Conservation (phyloP, 306 rosid genomes). For the Senna siamea region DNA sequence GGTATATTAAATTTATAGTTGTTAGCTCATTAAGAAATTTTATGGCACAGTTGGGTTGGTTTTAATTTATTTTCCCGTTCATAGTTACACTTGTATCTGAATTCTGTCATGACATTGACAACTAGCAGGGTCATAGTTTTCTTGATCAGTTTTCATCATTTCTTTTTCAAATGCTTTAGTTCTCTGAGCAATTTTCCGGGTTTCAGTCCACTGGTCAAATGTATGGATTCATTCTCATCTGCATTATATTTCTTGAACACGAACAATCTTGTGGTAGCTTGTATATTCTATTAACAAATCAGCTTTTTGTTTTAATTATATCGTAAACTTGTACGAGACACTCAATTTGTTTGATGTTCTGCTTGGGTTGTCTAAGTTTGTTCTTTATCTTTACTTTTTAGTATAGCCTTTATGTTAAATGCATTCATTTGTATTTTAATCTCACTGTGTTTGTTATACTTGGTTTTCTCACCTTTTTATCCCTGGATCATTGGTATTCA, state of each 20-base stretch:
- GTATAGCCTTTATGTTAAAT: slow-evolving; percentile 33
- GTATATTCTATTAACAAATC: not conserved
- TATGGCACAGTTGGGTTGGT: slow-evolving; percentile 56
- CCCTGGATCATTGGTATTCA: slow-evolving; percentile 37
- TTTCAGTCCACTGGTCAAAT: not conserved
- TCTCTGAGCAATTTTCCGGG: not conserved
- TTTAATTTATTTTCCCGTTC: slow-evolving; percentile 41
- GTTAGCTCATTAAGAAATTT: slow-evolving; percentile 49
- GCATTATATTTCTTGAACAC: not conserved
- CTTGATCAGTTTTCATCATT: slow-evolving; percentile 15
- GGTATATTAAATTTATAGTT: slow-evolving; percentile 34
- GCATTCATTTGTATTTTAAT: slow-evolving; percentile 33
- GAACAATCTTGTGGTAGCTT: not conserved
- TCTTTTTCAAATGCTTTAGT: not conserved
- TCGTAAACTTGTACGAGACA: not conserved
- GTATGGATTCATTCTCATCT: not conserved
- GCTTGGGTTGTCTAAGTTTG: not conserved
- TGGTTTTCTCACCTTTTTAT: slow-evolving; percentile 32
- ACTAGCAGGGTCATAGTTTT: slow-evolving; percentile 29
- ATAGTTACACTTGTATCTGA: slow-evolving; percentile 14
- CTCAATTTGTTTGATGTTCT: not conserved
- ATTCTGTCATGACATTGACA: slow-evolving; percentile 14
- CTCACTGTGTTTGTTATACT: slow-evolving; percentile 19
- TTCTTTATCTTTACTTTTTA: too few relatives aligned
- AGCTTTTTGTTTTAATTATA: not conserved